Base-by-base conservation (phyloP, 2,329 filamentous ascomycete species). In the Neofusicoccum laricinum region DNA sequence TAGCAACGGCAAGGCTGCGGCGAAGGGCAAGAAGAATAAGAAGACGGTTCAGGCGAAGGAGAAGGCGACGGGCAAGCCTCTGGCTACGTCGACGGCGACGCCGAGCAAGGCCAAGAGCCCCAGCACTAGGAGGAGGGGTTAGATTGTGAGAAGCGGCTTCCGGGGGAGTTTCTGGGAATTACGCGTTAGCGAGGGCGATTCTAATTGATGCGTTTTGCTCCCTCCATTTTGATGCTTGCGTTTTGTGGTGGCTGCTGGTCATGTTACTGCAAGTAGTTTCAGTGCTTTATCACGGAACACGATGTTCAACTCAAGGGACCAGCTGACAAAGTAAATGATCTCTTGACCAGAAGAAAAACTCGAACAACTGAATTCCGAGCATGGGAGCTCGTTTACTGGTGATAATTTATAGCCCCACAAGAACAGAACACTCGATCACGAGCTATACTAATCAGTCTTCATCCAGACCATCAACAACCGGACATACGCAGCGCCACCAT, bases 101-200 rank as follows among this genome's bases (percentile, higher is more conserved):
- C 66, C 71, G 19, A 76, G 77, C 41, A 79, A 76, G 69, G 75
- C 70, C 34, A 84, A 82, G 75, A 81, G 81, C 49, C 84, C 84
- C 12, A 85, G 80, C 64, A 86, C 84, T n/a, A 79, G 84, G 64
- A 77, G 84, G 67, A 80, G 84, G 70, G 84, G 83, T 66, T 86
- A 71, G 50, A 48, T 6, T 38, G 14, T 4, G 32, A 12, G 3
- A 21, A 5, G 17, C 32, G 43, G 40, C 2, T 12, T 15, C 19
- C 21, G 45, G 32, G 19, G 45, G 34, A 30, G 19, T 43, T 25
- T 25, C 8, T 43, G 17, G 38, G 32, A 12, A 36, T 51, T 36
- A 8, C 25, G 25, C 25, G 25, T 30, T 30, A 30, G 25, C 25
- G 25, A 30, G 25, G 5, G 25, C 25, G 25, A 30, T 50, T 50